A percentile compares a stretch with the other conserved stretches of the same genome.
These are phyloP conservation scores for Malus fusca DNA, from an alignment of 306 rosid species.

Conservation along the genomic window DNA sequence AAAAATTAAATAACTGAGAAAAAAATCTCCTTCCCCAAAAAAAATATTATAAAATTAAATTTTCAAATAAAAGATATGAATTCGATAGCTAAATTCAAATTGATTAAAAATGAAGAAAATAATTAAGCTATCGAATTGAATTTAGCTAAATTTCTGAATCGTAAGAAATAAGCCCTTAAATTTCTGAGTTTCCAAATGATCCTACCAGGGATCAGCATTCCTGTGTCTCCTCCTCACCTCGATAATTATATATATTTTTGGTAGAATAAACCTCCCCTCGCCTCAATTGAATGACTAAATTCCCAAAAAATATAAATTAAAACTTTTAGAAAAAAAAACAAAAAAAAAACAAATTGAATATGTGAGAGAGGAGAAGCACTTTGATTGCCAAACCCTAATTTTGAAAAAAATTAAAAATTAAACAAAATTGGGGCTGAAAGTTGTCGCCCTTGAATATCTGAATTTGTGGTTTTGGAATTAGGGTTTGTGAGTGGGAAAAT, in stretches of 20 bases:
- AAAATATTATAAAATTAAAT: not conserved
- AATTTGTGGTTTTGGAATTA: slow-evolving; percentile 3
- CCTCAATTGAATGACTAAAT: not conserved
- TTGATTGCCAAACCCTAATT: not conserved
- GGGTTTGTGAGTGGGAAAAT: slow-evolving; percentile 28
- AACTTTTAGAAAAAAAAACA: not conserved
- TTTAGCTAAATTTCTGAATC: too few species aligned
- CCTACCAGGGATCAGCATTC: not conserved
- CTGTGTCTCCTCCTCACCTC: not conserved
- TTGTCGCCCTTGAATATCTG: not conserved
- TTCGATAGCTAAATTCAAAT: not conserved
- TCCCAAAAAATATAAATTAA: not conserved
- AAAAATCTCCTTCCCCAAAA: not conserved
- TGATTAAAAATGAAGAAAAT: not conserved
- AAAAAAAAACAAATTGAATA: not conserved
- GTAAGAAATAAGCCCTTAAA: not conserved
- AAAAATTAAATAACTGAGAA: not conserved
- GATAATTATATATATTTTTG: not conserved
- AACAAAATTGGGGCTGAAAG: not conserved
- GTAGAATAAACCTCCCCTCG: not conserved
- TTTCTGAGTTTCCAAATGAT: not conserved
- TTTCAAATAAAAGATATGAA: not conserved
- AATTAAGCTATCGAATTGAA: slow-evolving; percentile 2
- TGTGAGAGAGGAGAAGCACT: not conserved
- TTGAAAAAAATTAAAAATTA: not conserved